phyloP scores from a whole-genome alignment of 2,329 filamentous ascomycete species.

The Diaporthe ampelina region DNA sequence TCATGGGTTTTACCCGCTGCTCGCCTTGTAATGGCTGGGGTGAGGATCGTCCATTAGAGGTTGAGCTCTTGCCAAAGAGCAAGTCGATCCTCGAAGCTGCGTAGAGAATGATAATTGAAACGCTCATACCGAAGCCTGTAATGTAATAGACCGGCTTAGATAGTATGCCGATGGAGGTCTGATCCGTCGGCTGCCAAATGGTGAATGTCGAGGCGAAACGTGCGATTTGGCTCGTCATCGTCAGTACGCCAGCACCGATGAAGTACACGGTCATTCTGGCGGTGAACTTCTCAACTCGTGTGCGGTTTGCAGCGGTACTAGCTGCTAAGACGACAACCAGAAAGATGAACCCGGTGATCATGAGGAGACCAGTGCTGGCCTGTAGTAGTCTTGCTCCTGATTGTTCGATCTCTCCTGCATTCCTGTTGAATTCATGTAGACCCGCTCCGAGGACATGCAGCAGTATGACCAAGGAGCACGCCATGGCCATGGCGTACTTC shows the following conservation, averaged over 20 bases:
- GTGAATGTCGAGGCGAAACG: constrained; percentile 26
- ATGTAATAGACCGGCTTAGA: constrained; percentile 26
- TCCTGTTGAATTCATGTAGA: constrained; percentile 16
- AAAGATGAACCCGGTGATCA: constrained; percentile 11
- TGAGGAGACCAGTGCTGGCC: constrained; percentile 15
- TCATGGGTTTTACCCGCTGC: background rate
- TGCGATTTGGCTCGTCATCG: constrained; percentile 24
- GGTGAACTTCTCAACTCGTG: background rate
- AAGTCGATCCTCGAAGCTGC: constrained; percentile 23
- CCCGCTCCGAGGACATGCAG: constrained; percentile 11
- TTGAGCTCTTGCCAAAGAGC: constrained; percentile 15
- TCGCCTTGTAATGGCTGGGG: background rate
- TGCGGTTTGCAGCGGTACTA: background rate
- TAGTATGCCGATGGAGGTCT: background rate
- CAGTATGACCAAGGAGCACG: background rate
- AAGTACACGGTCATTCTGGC: constrained; percentile 18
- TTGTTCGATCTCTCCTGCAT: background rate
- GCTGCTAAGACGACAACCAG: constrained; percentile 15
- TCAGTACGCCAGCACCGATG: constrained; percentile 20
- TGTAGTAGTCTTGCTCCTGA: constrained; percentile 14
- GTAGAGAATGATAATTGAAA: constrained; percentile 26
- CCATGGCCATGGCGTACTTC: constrained; percentile 1
- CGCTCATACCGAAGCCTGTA: constrained; percentile 24
- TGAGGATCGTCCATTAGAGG: constrained; percentile 12
- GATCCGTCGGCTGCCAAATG: constrained; percentile 24